phyloP scores from a whole-genome alignment of 306 rosid species.

The Malus asiatica region DNA sequence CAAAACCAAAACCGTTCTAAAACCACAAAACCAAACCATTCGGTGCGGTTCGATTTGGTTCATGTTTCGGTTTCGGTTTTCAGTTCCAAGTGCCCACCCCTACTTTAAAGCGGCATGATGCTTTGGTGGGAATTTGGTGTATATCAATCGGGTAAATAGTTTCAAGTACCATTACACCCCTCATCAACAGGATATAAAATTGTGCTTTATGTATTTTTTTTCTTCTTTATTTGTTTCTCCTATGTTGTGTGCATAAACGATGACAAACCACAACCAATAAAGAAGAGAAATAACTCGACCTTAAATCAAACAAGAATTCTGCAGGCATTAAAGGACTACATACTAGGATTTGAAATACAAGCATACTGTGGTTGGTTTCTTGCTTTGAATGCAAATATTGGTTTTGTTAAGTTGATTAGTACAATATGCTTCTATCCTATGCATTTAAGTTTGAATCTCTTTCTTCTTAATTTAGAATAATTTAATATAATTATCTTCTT shows the following conservation, averaged over 20 bases:
- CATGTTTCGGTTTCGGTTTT: too few species aligned
- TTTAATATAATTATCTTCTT: too few species aligned
- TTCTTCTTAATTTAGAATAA: too few species aligned
- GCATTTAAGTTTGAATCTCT: too few species aligned
- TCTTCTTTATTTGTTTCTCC: too few species aligned
- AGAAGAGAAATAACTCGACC: background rate
- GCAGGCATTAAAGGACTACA: background rate
- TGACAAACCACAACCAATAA: background rate
- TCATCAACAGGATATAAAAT: background rate
- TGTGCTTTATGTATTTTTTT: background rate
- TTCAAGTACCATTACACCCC: background rate
- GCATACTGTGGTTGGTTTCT: background rate
- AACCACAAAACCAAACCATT: too few species aligned
- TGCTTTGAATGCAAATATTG: too few species aligned
- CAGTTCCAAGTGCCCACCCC: too few species aligned
- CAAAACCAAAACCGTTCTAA: too few species aligned
- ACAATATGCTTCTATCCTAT: too few species aligned
- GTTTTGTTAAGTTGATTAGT: too few species aligned
- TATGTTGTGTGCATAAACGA: background rate
- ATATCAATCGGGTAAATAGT: background rate
- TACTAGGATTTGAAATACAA: background rate
- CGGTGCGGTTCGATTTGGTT: too few species aligned
- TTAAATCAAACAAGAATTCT: background rate
- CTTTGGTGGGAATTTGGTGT: background rate
- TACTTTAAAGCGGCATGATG: background rate